phyloP scores from a whole-genome alignment of 495 filamentous ascomycete species.

The Neurospora sp. region DNA sequence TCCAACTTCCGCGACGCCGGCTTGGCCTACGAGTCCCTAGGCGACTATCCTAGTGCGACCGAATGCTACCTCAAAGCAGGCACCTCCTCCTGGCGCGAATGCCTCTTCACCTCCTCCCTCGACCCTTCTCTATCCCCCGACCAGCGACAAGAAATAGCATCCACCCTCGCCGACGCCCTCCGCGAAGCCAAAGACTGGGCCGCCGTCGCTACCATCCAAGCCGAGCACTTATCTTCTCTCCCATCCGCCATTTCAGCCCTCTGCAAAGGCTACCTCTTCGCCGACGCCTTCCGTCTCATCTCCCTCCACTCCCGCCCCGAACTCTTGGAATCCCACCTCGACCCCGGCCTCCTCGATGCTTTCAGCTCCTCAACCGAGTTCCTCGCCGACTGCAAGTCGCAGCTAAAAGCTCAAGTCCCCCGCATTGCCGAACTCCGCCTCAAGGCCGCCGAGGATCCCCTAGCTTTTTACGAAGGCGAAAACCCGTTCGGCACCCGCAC shows the following conservation, averaged over 20 bases:
- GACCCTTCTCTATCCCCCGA: constrained; percentile 42
- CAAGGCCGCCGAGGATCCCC: constrained; percentile 73
- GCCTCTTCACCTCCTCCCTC: constrained; percentile 65
- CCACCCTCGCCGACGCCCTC: constrained; percentile 57
- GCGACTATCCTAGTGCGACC: constrained; percentile 58
- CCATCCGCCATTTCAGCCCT: constrained; percentile 55
- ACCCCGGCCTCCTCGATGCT: constrained; percentile 67
- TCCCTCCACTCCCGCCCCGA: constrained; percentile 34
- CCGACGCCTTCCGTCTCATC: constrained; percentile 66
- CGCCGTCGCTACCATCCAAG: constrained; percentile 66
- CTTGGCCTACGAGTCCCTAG: constrained; percentile 79
- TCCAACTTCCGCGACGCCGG: constrained; percentile 79
- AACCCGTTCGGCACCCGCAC: constrained; percentile 23
- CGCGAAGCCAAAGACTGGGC: constrained; percentile 73
- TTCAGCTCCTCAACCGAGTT: constrained; percentile 75
- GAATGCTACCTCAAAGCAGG: constrained; percentile 72
- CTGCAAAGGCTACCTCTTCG: constrained; percentile 77
- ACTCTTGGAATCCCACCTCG: constrained; percentile 48
- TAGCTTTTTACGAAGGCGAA: constrained; percentile 67
- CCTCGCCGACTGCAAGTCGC: constrained; percentile 79
- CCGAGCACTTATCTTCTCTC: constrained; percentile 68
- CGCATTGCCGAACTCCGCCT: constrained; percentile 69
- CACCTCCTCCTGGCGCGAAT: constrained; percentile 70
- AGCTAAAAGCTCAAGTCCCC: constrained; percentile 74
- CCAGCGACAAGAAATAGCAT: constrained; percentile 56